Base-by-base conservation (phyloP, 106 monocot species). In the Apostasia ramifera region DNA sequence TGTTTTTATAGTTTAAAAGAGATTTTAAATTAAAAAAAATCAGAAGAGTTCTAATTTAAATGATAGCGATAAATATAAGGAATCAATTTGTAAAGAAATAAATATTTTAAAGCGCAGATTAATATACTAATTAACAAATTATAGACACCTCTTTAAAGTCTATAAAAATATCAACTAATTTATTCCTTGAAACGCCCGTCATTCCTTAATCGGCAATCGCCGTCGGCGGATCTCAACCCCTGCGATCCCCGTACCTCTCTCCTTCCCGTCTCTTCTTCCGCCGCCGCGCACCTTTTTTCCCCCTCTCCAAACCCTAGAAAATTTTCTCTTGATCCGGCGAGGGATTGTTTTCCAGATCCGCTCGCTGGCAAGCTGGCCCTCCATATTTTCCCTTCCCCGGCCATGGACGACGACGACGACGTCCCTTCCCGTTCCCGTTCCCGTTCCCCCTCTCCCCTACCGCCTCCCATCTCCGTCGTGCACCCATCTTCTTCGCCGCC, bases 361-460 rank as follows among this genome's bases (percentile, higher is more conserved):
- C 44, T 8, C 6, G 26, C 26, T 26, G 52, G 9, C 52, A 11
- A 5, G 3, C 40, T 59, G 1, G 8, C 40, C 8, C 1, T 9
- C 44, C 13, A 3, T 12, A 44, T 44, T 44, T 43, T n/a, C 53
- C 40, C 53, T 26, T n/a, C 46, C 38, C 56, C 44, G 49, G 43
- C 63, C 37, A 74, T 74, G 74, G 74, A 74, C 37, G 66, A 66
- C 40, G 66, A 67, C n/a, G 61, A 53, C 59, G 69, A 41, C 46
- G 67, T 58, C 5, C 55, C 76, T 40, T 55, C 66, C 10, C 59
- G 53, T 56, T 40, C 61, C 48, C 63, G 38, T 68, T 67, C 52
- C 67, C 57, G 41, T 66, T 66, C 37, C 37, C n/a, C 58, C 59
- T 55, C 52, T 15, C 70, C 55, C 47, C 70, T 50, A 41, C 41